Percentiles rank a stretch among this genome's conserved stretches.
These are phyloP conservation scores for Peniophora sp. DNA, from an alignment of 1,284 basidiomycete species.

Conservation along the genomic window DNA sequence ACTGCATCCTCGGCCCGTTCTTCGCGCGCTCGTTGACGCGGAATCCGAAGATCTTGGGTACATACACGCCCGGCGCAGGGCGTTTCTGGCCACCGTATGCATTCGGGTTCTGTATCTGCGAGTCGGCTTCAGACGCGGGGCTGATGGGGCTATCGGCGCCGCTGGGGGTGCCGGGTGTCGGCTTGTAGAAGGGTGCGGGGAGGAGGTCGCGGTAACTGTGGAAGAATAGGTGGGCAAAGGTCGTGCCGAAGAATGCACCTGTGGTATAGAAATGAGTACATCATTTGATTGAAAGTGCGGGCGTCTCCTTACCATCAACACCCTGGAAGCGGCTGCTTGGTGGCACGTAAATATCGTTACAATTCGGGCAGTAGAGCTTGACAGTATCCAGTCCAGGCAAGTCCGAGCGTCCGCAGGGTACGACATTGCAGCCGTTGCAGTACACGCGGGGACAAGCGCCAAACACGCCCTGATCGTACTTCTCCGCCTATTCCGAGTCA, in stretches of 20 bases:
- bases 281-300: neutral
- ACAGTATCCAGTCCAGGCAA: slow-evolving; percentile 97
- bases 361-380: slow-evolving; percentile 97
- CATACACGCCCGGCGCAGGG: slow-evolving; percentile 81
- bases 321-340: slow-evolving; percentile 94
- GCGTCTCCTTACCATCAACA: slow-evolving; percentile 71
- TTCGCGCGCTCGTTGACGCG: slow-evolving; percentile 79
- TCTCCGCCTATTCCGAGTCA: slow-evolving; percentile 65
- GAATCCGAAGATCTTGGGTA: slow-evolving; percentile 91
- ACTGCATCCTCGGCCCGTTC: slow-evolving; percentile 94
- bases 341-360: slow-evolving; percentile 94
- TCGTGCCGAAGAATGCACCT: slow-evolving; percentile 99
- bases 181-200: slow-evolving; percentile 80
- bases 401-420: slow-evolving; percentile 95
- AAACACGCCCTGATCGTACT: slow-evolving; percentile 91
- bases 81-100: slow-evolving; percentile 83
- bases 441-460: slow-evolving; percentile 95
- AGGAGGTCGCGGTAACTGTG: slow-evolving; percentile 92
- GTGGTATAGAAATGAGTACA: slow-evolving; percentile 7
- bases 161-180: slow-evolving; percentile 40
- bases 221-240: slow-evolving; percentile 96
- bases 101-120: slow-evolving; percentile 74
- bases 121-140: slow-evolving; percentile 36
- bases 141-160: neutral
- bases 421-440: slow-evolving; percentile 84